phyloP scores from a whole-genome alignment of 1,139 yeast species.

The Taphrina communis region DNA sequence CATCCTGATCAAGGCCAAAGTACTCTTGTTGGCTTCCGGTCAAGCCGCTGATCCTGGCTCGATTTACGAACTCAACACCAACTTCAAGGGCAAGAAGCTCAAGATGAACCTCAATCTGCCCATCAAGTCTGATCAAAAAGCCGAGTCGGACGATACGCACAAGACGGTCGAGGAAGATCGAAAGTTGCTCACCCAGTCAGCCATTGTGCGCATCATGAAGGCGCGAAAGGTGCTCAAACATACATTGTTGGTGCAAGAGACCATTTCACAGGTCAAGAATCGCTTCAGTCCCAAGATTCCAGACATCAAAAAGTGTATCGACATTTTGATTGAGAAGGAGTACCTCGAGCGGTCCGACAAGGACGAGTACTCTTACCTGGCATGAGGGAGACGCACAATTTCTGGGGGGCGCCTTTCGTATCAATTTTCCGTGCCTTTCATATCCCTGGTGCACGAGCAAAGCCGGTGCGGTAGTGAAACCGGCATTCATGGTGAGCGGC shows the following conservation, averaged over 20 bases:
- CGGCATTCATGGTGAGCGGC: neutral
- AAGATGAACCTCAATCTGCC: constrained; percentile 86
- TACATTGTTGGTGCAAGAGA: constrained; percentile 82
- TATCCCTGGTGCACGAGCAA: neutral
- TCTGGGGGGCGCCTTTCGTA: neutral
- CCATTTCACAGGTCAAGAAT: constrained; percentile 81
- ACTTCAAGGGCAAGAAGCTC: constrained; percentile 82
- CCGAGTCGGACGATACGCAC: constrained; percentile 80
- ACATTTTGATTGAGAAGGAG: constrained; percentile 81
- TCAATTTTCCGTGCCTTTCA: too few species aligned
- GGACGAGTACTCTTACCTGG: constrained; percentile 74
- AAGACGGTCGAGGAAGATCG: constrained; percentile 88
- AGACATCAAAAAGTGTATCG: constrained; percentile 87
- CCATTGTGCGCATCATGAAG: constrained; percentile 84
- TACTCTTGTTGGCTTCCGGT: constrained; percentile 60
- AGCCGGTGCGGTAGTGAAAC: neutral
- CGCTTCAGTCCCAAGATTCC: constrained; percentile 85
- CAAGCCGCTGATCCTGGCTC: constrained; percentile 48
- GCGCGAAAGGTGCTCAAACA: constrained; percentile 74
- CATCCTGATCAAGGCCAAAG: constrained; percentile 79
- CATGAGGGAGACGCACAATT: constrained; percentile 53
- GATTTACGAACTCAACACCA: constrained; percentile 69
- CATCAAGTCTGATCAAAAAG: constrained; percentile 74
- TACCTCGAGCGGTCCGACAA: constrained; percentile 80
- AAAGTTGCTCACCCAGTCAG: constrained; percentile 84